Base-by-base conservation (phyloP, 2,329 filamentous ascomycete genomes). In the Pseudogymnoascus pannorum region DNA sequence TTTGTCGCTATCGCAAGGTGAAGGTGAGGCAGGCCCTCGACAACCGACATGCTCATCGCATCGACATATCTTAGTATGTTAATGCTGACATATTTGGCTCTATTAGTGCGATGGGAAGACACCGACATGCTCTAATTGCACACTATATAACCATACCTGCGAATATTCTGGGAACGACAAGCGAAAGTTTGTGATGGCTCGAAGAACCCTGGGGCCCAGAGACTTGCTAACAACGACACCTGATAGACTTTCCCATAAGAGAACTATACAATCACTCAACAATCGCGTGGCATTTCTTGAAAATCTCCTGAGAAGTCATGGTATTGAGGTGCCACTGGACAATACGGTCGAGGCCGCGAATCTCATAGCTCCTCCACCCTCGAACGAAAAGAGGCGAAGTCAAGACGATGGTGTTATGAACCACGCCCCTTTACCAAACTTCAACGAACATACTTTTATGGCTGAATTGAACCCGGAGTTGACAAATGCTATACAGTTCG, bases 41-140 rank as follows among this genome's bases (percentile, higher is more conserved):
- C 42, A 48, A 48, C 20, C 42, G 24, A 1, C 5, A n/a, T 24
- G 20, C 20, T 40, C 42, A 48, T 48, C 42, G 6, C n/a, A n/a
- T n/a, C n/a, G n/a, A n/a, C n/a, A 48, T 48, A 48, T 48, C 20
- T 5, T 48, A 1, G 12, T 48, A 48, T 48, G 14, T 20, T 20
- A 48, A 48, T 5, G 24, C 42, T 48, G 20, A 48, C 42, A 48
- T 24, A 48, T 26, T n/a, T 48, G 14, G 14, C 20, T 5, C 20
- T 26, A 48, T 26, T 26, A 48, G 42, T 48, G 42, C 42, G 42
- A 48, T 48, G 42, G 42, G 12, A 48, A 48, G 20, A 48, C 42
- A n/a, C 42, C 42, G 42, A 48, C 42, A 48, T 48, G 42, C 42
- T 48, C 42, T 48, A 48, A 48, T 26, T 48, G 42, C 20, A 48